Evolutionary conservation across 1,284 basidiomycete species (phyloP).

Genomic region (Heliocybe sulcata): DNA sequence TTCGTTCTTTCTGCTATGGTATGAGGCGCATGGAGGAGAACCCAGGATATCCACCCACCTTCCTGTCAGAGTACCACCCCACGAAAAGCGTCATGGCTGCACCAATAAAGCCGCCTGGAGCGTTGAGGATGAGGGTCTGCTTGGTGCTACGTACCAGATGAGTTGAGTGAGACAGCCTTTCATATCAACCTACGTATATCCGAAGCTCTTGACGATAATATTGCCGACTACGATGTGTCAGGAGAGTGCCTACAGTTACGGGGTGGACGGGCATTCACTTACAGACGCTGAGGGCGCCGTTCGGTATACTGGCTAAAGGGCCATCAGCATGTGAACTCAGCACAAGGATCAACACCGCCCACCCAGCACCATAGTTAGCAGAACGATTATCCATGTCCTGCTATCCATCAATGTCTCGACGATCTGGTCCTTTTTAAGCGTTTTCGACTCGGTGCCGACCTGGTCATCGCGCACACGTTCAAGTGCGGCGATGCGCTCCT

Average conservation of each 20-base stretch:
- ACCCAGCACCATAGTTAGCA: slow-evolving; percentile 48
- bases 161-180: no score
- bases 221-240: slow-evolving; percentile 38
- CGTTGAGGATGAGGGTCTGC: slow-evolving; percentile 55
- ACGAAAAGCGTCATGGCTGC: slow-evolving; percentile 41
- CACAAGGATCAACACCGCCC: slow-evolving; percentile 15
- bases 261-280: slow-evolving; percentile 14
- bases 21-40: background rate
- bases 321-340: background rate
- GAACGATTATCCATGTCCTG: slow-evolving; percentile 57
- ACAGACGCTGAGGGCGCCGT: slow-evolving; percentile 62
- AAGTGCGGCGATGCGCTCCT: slow-evolving; percentile 56
- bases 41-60: slow-evolving; percentile 23
- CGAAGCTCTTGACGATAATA: slow-evolving; percentile 54
- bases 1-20: slow-evolving; percentile 44
- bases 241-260: background rate
- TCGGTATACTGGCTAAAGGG: slow-evolving; percentile 49
- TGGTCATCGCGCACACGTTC: slow-evolving; percentile 66
- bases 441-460: slow-evolving; percentile 56
- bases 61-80: slow-evolving; percentile 60
- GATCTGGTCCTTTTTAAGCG: slow-evolving; percentile 52
- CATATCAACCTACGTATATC: slow-evolving; percentile 47
- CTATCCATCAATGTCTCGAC: slow-evolving; percentile 50
- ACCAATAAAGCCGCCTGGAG: slow-evolving; percentile 49
- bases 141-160: slow-evolving; percentile 33